These are phyloP conservation scores for Apostasia ramifera DNA, from an alignment of 106 monocot species.

Conservation along the genomic window DNA sequence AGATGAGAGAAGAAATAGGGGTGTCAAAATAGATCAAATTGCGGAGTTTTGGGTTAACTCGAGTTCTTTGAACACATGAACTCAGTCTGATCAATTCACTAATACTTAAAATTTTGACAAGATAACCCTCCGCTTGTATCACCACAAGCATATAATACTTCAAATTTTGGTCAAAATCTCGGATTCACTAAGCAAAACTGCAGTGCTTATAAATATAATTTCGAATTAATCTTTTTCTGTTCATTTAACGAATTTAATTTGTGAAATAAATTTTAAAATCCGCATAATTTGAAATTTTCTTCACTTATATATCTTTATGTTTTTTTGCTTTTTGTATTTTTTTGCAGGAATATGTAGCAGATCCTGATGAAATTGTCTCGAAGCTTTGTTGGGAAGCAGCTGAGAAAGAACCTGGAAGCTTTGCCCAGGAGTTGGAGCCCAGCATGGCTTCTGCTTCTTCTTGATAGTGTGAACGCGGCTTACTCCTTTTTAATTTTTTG, in stretches of 20 bases:
- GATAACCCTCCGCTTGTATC: no score
- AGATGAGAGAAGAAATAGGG: neutral
- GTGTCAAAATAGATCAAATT: neutral
- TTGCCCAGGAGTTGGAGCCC: slow-evolving; percentile 10
- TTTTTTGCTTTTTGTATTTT: neutral
- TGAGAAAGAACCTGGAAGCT: neutral
- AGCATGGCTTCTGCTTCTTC: slow-evolving; percentile 23
- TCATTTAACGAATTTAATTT: neutral
- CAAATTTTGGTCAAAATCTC: neutral
- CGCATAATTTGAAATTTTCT: neutral
- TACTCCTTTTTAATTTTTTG: no score
- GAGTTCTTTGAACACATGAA: neutral
- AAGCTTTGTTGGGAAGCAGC: slow-evolving; percentile 24
- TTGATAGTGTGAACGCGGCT: neutral
- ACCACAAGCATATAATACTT: neutral
- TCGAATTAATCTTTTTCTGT: neutral
- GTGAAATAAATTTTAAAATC: neutral
- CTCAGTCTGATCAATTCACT: no score
- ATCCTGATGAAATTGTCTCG: slow-evolving; percentile 28
- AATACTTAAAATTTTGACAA: no score
- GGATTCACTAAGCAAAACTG: neutral
- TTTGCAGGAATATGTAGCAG: slow-evolving; percentile 30
- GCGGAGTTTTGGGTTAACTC: neutral
- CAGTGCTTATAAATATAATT: neutral
- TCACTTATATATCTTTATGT: neutral